phyloP scores from a whole-genome alignment of 352 stramenopile genomes.

The Phytophthora fragariaefolia region DNA sequence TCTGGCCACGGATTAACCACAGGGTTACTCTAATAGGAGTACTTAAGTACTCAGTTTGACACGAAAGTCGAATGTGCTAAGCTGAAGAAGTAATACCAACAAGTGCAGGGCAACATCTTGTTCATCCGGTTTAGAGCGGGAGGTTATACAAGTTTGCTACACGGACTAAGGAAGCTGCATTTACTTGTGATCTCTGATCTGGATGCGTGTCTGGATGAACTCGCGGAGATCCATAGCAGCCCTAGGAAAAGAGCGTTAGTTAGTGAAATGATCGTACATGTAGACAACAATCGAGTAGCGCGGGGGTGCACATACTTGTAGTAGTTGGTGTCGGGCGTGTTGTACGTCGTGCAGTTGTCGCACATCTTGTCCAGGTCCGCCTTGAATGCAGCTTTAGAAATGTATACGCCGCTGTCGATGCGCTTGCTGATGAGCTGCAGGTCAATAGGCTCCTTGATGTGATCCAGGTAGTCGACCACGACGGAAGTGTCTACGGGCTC shows the following conservation, averaged over 20 bases:
- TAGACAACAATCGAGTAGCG: not conserved
- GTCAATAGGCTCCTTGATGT: slow-evolving; percentile 97
- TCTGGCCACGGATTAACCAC: too few relatives aligned
- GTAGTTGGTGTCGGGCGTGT: slow-evolving; percentile 95
- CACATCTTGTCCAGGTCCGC: slow-evolving; percentile 97
- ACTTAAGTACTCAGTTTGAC: too few relatives aligned
- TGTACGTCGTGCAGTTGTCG: slow-evolving; percentile 98
- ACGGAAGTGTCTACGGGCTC: slow-evolving; percentile 96
- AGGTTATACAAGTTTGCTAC: not conserved
- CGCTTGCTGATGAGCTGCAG: slow-evolving; percentile 84
- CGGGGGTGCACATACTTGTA: slow-evolving; percentile 87
- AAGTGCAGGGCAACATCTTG: not conserved
- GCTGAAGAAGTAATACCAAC: too few relatives aligned
- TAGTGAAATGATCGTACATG: not conserved
- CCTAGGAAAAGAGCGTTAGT: slow-evolving; percentile 36
- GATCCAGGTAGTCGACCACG: slow-evolving; percentile 97
- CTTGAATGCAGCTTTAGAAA: slow-evolving; percentile 92
- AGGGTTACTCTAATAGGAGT: too few relatives aligned
- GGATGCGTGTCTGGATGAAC: slow-evolving; percentile 77
- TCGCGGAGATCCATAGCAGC: slow-evolving; percentile 79
- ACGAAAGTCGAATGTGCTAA: too few relatives aligned
- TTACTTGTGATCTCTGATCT: slow-evolving; percentile 51
- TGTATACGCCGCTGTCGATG: slow-evolving; percentile 89
- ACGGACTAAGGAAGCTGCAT: not conserved
- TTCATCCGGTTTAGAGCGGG: not conserved